phyloP scores from a whole-genome alignment of 2,329 filamentous ascomycete genomes.

The Fusarium irregulare region DNA sequence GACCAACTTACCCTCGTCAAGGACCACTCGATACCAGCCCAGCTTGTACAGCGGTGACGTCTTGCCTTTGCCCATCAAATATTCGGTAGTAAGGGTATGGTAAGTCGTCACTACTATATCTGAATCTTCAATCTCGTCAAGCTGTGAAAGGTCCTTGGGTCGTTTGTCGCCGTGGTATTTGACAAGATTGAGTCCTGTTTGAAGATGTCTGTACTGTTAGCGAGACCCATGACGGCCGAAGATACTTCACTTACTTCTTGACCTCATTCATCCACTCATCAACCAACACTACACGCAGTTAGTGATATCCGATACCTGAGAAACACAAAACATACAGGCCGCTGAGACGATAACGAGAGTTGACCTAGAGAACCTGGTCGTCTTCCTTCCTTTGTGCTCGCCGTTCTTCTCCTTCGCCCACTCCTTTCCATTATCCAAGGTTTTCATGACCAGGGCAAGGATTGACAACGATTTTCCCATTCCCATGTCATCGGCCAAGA shows the following conservation, averaged over 20 bases:
- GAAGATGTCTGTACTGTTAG: not conserved
- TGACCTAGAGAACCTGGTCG: not conserved
- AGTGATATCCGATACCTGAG: rapidly evolving
- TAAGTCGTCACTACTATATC: slow-evolving; percentile 20
- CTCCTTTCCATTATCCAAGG: not conserved
- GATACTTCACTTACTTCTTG: not conserved
- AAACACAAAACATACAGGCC: not conserved
- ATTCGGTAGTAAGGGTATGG: slow-evolving; percentile 7
- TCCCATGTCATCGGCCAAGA: slow-evolving; percentile 14
- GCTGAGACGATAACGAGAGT: not conserved
- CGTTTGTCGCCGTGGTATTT: slow-evolving; percentile 9
- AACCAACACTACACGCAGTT: not conserved
- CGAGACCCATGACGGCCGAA: rapidly evolving
- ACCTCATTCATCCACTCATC: slow-evolving; percentile 23
- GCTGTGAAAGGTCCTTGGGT: not conserved
- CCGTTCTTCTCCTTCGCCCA: not conserved
- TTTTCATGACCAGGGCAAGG: slow-evolving; percentile 6
- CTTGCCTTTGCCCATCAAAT: not conserved
- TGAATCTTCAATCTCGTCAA: not conserved
- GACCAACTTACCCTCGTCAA: slow-evolving; percentile 56
- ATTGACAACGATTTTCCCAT: slow-evolving; percentile 20
- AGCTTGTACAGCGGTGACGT: not conserved
- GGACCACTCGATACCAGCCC: slow-evolving; percentile 56
- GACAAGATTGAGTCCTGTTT: not conserved
- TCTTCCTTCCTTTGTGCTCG: not conserved